Base-by-base conservation (phyloP, 169 alveolate species). In the Babesia bigemina region DNA sequence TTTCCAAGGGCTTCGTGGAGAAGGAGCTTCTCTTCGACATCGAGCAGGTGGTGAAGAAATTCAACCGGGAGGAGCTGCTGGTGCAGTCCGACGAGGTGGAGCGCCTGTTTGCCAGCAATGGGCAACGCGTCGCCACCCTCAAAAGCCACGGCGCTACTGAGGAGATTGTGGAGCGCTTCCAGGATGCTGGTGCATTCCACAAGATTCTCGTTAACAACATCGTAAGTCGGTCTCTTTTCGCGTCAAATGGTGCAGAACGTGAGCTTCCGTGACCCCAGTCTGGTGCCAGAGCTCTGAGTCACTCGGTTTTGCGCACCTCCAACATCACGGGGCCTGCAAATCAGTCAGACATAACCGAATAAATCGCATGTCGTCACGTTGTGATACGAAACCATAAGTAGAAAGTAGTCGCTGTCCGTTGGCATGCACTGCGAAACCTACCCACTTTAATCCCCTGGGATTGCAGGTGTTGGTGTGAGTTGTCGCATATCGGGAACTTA, bases 401-500 rank as follows among this genome's bases (percentile, higher is more conserved):
- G 6, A 33, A 33, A 33, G 10, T 33, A 6, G 39, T 6, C 6
- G 39, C 39, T 33, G 39, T 33, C 6, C 6, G 39, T 6, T 4
- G 6, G 39, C 39, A 33, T 33, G 39, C 19, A 45, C 14, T 4
- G 22, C 44, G 12, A 0, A n/a, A 58, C 59, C 22, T 76, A 78
- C 93, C 95, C 55, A 91, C 84, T 63, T 89, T 73, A 53, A 90
- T 71, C 9, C 94, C 94, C 69, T 88, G 93, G 24, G 71, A 81
- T 61, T 87, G 93, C 63, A 91, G 79, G 55, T 67, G 75, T 72
- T 91, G 94, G 71, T 91, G 95, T 0, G 95, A 56, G 90, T 91
- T 91, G 73, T 91, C 94, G 84, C 95, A 91, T 13, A 86, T 63
- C n/a, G 95, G 95, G 66, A 91, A 91, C 63, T 86, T 91, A 29